Percentiles rank a stretch among this genome's conserved stretches.
Evolutionary conservation across 345 rosid genomes (phyloP).

Genomic region (Citrus maxima): DNA sequence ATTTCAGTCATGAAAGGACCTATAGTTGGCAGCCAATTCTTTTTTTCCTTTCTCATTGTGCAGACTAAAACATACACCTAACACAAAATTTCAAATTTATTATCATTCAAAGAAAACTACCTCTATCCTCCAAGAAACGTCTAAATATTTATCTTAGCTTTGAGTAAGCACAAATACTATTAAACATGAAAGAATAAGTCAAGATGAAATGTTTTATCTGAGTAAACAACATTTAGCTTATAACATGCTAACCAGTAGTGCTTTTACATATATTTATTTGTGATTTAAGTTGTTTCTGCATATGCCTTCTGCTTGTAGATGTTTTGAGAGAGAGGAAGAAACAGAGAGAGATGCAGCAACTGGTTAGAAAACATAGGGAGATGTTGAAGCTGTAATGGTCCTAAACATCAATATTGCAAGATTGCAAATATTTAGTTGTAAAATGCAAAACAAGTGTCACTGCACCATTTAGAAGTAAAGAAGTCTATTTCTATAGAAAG

Average conservation of each 20-base stretch:
- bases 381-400: not conserved
- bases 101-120: not conserved
- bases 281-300: not conserved
- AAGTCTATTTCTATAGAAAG: slow-evolving; percentile 2
- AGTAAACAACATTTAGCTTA: no score
- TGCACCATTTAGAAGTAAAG: not conserved
- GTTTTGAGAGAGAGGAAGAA: not conserved
- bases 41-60: not conserved
- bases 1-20: not conserved
- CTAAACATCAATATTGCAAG: not conserved
- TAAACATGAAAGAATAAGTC: not conserved
- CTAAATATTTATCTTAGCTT: not conserved
- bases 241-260: not conserved
- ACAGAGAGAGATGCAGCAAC: not conserved
- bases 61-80: not conserved
- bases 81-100: not conserved
- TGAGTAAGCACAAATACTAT: not conserved
- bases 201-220: not conserved
- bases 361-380: not conserved
- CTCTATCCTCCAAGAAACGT: not conserved
- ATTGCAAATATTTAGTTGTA: not conserved
- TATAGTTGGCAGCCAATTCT: not conserved
- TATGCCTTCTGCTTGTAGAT: not conserved
- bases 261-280: not conserved
- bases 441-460: slow-evolving; percentile 5